Evolutionary conservation across 306 rosid genomes (phyloP).

Genomic region (Acacia melanoxylon): DNA sequence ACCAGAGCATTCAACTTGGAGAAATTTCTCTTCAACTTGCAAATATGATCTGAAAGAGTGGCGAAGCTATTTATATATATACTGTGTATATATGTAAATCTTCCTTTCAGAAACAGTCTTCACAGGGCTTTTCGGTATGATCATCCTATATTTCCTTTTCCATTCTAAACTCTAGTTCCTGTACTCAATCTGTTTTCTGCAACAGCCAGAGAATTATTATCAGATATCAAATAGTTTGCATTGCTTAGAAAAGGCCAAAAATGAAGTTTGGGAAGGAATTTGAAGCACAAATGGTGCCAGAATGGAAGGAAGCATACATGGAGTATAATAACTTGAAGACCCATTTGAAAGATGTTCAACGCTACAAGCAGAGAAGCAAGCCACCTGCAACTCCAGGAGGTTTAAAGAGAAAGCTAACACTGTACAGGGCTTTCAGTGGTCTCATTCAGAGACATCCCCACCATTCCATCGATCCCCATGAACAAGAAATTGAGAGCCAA

Average conservation of each 20-base stretch:
- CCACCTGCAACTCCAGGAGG: conserved; percentile 30
- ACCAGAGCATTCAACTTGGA: not conserved
- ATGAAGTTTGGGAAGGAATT: conserved; percentile 82
- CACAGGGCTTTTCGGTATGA: not conserved
- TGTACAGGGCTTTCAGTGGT: conserved; percentile 75
- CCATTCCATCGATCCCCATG: conserved; percentile 25
- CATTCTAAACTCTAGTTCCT: not conserved
- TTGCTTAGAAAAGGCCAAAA: conserved; percentile 3
- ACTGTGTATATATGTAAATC: no score
- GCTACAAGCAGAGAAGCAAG: conserved; percentile 24
- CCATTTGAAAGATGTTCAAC: conserved; percentile 50
- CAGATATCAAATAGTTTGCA: not conserved
- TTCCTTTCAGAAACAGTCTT: not conserved
- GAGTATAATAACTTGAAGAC: conserved; percentile 50
- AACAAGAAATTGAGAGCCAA: conserved; percentile 57
- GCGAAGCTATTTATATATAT: not conserved
- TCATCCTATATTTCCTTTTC: not conserved
- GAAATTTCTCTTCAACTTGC: not conserved
- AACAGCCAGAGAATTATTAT: not conserved
- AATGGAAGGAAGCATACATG: conserved; percentile 83
- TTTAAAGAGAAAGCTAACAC: conserved; percentile 48
- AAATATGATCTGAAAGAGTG: not conserved
- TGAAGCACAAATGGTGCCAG: conserved; percentile 65
- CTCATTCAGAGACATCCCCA: conserved; percentile 38
- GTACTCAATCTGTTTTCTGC: not conserved